Conservation (phyloP, 169 alveolate species). For the Plasmodium gaboni region DNA sequence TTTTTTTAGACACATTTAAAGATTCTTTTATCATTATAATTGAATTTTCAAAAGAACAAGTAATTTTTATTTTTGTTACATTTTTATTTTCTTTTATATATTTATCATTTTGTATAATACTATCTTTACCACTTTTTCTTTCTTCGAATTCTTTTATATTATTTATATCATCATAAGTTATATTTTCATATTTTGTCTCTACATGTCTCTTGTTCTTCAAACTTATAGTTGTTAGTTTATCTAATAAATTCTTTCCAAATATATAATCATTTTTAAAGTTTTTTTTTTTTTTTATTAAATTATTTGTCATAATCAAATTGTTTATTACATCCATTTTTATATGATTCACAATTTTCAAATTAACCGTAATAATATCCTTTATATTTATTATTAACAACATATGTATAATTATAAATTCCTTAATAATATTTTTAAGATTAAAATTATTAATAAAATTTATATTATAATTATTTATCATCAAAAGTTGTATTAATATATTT, state of each 20-base stretch:
- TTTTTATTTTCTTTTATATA: no score
- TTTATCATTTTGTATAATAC: no score
- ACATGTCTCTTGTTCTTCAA: not conserved
- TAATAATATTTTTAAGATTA: constrained; percentile 8
- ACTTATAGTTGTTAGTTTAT: not conserved
- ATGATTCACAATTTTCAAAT: constrained; percentile 22
- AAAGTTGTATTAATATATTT: no score
- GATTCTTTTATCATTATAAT: not conserved
- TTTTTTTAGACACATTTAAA: constrained; percentile 17
- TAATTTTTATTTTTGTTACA: no score
- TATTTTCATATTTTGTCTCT: no score
- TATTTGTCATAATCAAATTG: constrained; percentile 23
- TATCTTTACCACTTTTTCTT: no score
- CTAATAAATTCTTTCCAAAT: no score
- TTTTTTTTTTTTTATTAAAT: not conserved
- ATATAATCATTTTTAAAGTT: no score
- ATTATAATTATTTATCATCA: constrained; percentile 6
- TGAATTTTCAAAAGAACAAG: no score
- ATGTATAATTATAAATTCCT: constrained; percentile 10
- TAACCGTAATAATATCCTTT: constrained; percentile 21
- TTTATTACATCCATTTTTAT: constrained; percentile 27
- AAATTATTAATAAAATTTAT: constrained; percentile 33
- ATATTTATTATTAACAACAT: constrained; percentile 16
- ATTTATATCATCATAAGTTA: no score
- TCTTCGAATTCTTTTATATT: no score